Conservation (phyloP, 2,329 filamentous ascomycete species). For the Penicillium expansum region DNA sequence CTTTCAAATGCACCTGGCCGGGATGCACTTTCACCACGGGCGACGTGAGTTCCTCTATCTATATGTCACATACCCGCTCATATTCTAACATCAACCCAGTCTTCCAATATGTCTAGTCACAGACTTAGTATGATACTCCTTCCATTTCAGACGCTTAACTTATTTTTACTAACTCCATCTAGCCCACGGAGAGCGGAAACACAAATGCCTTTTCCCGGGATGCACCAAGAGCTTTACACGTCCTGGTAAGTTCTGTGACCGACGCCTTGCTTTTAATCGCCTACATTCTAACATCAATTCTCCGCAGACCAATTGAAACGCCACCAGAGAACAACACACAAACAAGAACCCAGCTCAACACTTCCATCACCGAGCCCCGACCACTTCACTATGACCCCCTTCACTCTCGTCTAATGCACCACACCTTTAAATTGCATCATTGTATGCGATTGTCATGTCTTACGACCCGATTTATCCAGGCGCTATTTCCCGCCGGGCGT, state of each 20-base stretch:
- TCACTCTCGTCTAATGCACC: conserved; percentile 15
- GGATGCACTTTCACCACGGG: conserved; percentile 45
- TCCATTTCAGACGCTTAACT: not conserved
- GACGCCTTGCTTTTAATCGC: no score
- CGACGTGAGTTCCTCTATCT: conserved; percentile 35
- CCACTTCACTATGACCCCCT: conserved; percentile 22
- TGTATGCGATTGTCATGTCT: conserved; percentile 10
- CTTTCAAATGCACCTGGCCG: conserved; percentile 44
- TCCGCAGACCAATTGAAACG: conserved; percentile 43
- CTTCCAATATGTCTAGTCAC: conserved; percentile 47
- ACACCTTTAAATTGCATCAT: not conserved
- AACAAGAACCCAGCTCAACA: conserved; percentile 20
- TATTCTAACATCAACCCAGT: conserved; percentile 26
- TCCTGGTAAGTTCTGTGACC: conserved; percentile 33
- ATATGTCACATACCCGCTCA: rapidly evolving
- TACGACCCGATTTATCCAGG: conserved; percentile 5
- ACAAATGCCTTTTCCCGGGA: conserved; percentile 41
- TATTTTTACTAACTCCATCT: conserved; percentile 12
- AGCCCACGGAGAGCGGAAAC: conserved; percentile 44
- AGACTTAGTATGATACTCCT: conserved; percentile 37
- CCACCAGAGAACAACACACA: conserved; percentile 40
- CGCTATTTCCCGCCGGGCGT: conserved; percentile 9
- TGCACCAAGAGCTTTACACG: conserved; percentile 46
- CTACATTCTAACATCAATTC: not conserved
- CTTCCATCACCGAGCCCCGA: conserved; percentile 27